phyloP scores from a whole-genome alignment of 768 basidiomycete species.

The Mycena capillaripes region DNA sequence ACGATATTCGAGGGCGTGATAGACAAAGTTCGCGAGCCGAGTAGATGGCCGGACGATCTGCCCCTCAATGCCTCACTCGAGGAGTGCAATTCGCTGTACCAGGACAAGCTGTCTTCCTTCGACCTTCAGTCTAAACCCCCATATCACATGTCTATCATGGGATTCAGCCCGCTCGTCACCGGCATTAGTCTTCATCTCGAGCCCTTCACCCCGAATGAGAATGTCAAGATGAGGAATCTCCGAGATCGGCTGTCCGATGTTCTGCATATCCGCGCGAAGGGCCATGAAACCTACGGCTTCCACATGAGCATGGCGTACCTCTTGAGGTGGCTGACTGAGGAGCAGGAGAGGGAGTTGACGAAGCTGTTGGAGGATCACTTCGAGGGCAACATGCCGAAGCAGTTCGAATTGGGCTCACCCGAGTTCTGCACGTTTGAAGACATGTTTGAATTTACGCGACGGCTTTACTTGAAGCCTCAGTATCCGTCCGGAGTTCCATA shows the following conservation, averaged over 20 bases:
- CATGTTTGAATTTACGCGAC: background rate
- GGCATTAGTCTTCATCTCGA: background rate
- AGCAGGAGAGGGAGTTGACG: background rate
- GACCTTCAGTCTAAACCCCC: background rate
- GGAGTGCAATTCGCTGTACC: background rate
- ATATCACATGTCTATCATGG: background rate
- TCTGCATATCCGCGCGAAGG: background rate
- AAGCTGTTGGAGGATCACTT: background rate
- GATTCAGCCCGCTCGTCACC: background rate
- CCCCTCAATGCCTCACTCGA: background rate
- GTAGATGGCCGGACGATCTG: background rate
- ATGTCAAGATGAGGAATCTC: background rate
- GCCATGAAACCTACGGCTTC: background rate
- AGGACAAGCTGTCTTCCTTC: conserved; percentile 1
- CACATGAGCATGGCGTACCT: background rate
- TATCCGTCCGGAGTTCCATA: background rate
- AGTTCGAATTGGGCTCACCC: background rate
- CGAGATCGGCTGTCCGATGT: background rate
- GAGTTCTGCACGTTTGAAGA: conserved; percentile 3
- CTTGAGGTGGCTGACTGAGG: background rate
- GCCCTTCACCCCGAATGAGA: background rate
- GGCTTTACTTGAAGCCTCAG: background rate
- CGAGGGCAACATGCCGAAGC: conserved; percentile 5
- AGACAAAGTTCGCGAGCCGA: background rate
- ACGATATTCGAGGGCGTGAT: background rate